Base-by-base conservation (phyloP, 805 yeast species). In the Pichia ethanolica region DNA sequence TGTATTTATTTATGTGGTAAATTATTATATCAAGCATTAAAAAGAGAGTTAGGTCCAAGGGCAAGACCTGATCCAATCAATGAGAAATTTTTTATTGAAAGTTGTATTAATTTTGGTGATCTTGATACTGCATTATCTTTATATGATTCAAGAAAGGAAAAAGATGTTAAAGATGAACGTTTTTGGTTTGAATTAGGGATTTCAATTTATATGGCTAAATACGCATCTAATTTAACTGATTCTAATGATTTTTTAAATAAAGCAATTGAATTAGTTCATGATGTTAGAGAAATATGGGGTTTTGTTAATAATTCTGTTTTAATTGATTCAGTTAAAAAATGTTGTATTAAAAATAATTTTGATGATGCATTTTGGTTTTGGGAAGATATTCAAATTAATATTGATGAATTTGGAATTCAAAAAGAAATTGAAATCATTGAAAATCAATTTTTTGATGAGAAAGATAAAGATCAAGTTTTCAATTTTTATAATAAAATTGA, bases 151-250 rank as follows among this genome's bases (percentile, higher is more conserved):
- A 62, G 71, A 47, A 58, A 62, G 43, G 59, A 53, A 3, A 70
- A 70, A 6, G 69, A 71, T 48, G 69, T 65, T 7, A 46, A 50
- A 36, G 58, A 53, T 33, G 71, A 75, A 50, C 59, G 79, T 47
- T 78, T 79, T 70, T 78, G 83, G 83, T 63, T 65, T 50, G 82
- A 78, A 45, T 49, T 72, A 27, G 78, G 81, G n/a, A 62, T 71
- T 48, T 66, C 65, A 50, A 64, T 74, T 6, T 64, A 69, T 42
- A 52, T 78, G 35, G 60, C 65, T 7, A 56, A 59, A n/a, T 49
- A 45, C 28, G 12, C 45, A 11, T 27, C 32, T 20, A 26, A 38
- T 14, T 13, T 39, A 3, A 28, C 13, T n/a, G n/a, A 34, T 9
- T 6, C 11, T 9, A 34, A 34, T 34, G 49, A 46, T 13, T 32